Evolutionary conservation across 352 stramenopile genomes (phyloP).

Genomic region (Phytophthora fragariae): DNA sequence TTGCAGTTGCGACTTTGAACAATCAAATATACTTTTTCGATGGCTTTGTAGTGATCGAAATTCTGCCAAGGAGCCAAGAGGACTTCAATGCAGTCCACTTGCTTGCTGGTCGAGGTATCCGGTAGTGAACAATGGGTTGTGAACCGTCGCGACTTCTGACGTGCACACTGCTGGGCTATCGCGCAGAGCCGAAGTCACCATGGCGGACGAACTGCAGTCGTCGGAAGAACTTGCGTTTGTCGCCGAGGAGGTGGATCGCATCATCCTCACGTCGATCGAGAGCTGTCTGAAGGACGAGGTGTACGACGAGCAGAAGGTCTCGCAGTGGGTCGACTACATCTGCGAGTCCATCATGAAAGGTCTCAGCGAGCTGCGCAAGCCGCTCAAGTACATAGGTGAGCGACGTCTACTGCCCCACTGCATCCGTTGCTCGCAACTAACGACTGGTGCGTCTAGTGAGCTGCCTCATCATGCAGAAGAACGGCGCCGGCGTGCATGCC

Average conservation of each 20-base stretch:
- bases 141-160: constrained; percentile 47
- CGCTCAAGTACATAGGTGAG: constrained; percentile 92
- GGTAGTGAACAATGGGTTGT: background rate
- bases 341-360: constrained; percentile 91
- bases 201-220: constrained; percentile 89
- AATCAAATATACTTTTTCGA: background rate
- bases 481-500: constrained; percentile 91
- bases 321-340: constrained; percentile 92
- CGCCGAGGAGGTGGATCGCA: constrained; percentile 91
- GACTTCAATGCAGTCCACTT: no score
- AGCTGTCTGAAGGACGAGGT: constrained; percentile 86
- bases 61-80: no score
- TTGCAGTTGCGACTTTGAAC: background rate
- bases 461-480: constrained; percentile 95
- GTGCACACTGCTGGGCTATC: background rate
- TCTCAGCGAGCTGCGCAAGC: constrained; percentile 89
- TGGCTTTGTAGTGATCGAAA: background rate
- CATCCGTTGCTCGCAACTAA: constrained; percentile 5
- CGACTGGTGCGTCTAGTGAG: constrained; percentile 58
- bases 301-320: constrained; percentile 88
- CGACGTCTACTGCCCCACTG: background rate
- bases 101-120: no score
- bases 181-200: constrained; percentile 19
- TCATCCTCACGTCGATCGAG: constrained; percentile 86
- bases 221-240: constrained; percentile 92